These are phyloP conservation scores for Pleurotus citrinopileatus DNA, from an alignment of 768 basidiomycete genomes.

Conservation along the genomic window DNA sequence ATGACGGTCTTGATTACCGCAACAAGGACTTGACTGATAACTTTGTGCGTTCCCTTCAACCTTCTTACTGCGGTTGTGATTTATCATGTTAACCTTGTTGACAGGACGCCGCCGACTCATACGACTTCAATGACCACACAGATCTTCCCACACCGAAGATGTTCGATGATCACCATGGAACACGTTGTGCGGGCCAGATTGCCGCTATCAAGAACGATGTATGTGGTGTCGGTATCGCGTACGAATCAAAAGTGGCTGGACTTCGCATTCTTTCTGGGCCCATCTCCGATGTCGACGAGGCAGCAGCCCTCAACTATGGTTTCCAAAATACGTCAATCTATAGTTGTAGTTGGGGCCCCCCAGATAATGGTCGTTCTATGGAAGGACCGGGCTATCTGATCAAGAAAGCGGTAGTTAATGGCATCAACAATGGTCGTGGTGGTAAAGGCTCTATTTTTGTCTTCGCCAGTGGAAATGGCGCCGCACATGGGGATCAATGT, in stretches of 20 bases:
- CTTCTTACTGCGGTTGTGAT: neutral
- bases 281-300: slow-evolving; percentile 95
- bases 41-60: slow-evolving; percentile 63
- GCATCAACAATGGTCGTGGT: slow-evolving; percentile 82
- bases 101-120: slow-evolving; percentile 84
- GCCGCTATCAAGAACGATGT: slow-evolving; percentile 90
- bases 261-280: slow-evolving; percentile 93
- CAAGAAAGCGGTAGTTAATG: slow-evolving; percentile 91
- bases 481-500: slow-evolving; percentile 88
- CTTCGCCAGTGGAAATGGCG: slow-evolving; percentile 97
- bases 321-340: slow-evolving; percentile 91
- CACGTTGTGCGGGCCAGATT: slow-evolving; percentile 96
- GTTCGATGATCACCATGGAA: slow-evolving; percentile 93
- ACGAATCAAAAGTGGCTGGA: slow-evolving; percentile 88
- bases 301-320: slow-evolving; percentile 90
- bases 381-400: slow-evolving; percentile 91
- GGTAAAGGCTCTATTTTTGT: slow-evolving; percentile 95
- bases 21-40: slow-evolving; percentile 86
- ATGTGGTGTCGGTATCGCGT: slow-evolving; percentile 94
- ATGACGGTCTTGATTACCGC: slow-evolving; percentile 92
- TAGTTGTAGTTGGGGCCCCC: slow-evolving; percentile 98
- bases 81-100: neutral
- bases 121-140: slow-evolving; percentile 95
- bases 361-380: slow-evolving; percentile 93
- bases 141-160: slow-evolving; percentile 84